A percentile compares a stretch with the other conserved stretches of the same genome.
Evolutionary conservation across 2,329 filamentous ascomycete genomes (phyloP).

Genomic region (Anthostomella pinea): DNA sequence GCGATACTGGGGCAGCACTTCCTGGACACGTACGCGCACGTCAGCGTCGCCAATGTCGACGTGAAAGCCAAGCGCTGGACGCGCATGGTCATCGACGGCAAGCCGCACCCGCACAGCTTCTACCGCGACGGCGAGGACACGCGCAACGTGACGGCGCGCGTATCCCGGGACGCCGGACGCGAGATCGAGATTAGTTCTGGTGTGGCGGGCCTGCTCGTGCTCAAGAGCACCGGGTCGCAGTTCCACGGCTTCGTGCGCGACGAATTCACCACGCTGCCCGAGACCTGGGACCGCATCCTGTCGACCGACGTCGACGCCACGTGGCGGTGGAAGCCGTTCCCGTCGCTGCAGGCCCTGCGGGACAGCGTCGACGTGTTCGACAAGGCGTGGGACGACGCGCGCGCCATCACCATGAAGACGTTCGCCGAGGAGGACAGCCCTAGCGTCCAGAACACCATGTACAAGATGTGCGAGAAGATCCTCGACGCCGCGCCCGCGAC

Average conservation of each 20-base stretch:
- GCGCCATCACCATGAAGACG: slow-evolving; percentile 81
- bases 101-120: slow-evolving; percentile 94
- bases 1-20: slow-evolving; percentile 85
- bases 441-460: slow-evolving; percentile 97
- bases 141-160: slow-evolving; percentile 72
- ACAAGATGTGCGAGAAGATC: slow-evolving; percentile 93
- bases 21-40: slow-evolving; percentile 82
- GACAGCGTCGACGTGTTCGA: slow-evolving; percentile 67
- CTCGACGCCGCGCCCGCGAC: slow-evolving; percentile 71
- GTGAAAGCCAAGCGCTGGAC: slow-evolving; percentile 88
- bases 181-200: slow-evolving; percentile 74
- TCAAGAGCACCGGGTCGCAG: slow-evolving; percentile 94
- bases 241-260: slow-evolving; percentile 94
- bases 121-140: slow-evolving; percentile 85
- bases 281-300: slow-evolving; percentile 93
- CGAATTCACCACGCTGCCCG: slow-evolving; percentile 85
- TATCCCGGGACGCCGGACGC: slow-evolving; percentile 64
- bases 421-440: slow-evolving; percentile 90
- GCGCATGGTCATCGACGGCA: slow-evolving; percentile 80
- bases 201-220: slow-evolving; percentile 78
- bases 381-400: slow-evolving; percentile 71
- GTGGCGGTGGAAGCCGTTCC: slow-evolving; percentile 82
- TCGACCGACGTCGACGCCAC: slow-evolving; percentile 86
- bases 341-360: slow-evolving; percentile 64
- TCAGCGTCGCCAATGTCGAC: slow-evolving; percentile 77